These are phyloP conservation scores for Acacia melanoxylon DNA, from an alignment of 306 rosid genomes.

Conservation along the genomic window DNA sequence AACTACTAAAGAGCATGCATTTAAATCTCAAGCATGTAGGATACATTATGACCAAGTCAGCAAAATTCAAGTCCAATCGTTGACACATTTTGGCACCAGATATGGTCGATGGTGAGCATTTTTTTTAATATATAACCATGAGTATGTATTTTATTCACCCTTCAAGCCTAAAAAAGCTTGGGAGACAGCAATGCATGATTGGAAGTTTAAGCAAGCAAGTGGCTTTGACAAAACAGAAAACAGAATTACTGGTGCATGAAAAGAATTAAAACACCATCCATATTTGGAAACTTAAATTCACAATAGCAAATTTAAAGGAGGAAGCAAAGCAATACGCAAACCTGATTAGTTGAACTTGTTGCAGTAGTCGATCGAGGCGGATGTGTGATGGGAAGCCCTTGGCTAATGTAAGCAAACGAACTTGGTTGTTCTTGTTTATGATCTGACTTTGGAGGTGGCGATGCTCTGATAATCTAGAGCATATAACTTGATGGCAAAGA, in stretches of 20 bases:
- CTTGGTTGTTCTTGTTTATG: conserved; percentile 45
- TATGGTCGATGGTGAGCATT: no score
- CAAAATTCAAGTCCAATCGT: no score
- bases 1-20: no score
- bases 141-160: no score
- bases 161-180: no score
- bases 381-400: conserved; percentile 26
- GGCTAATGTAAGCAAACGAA: conserved; percentile 51
- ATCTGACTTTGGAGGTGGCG: conserved; percentile 51
- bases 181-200: not conserved
- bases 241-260: not conserved
- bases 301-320: not conserved
- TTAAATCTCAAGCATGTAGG: no score
- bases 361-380: conserved; percentile 46
- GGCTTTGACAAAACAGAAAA: not conserved
- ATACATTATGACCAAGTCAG: no score
- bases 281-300: not conserved
- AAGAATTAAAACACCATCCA: not conserved
- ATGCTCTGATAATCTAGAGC: conserved; percentile 69
- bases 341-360: conserved; percentile 60
- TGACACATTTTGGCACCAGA: no score
- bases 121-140: no score
- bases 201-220: not conserved
- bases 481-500: conserved; percentile 64
- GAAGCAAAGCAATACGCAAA: conserved; percentile 15